These are phyloP conservation scores for Pseudofabraea citricarpa DNA, from an alignment of 2,329 filamentous ascomycete species.

Conservation along the genomic window DNA sequence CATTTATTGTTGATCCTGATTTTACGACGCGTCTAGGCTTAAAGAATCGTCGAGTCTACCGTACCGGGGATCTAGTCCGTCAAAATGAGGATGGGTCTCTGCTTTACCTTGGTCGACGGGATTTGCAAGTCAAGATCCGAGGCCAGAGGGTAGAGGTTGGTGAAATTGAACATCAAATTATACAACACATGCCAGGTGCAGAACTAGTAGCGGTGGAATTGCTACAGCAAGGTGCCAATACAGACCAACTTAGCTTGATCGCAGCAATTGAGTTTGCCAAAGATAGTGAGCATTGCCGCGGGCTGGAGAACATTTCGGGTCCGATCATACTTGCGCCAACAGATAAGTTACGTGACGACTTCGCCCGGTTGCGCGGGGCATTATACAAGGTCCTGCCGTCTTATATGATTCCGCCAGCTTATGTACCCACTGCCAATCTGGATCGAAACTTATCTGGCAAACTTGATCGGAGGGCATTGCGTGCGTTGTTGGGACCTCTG, in stretches of 20 bases:
- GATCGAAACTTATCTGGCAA: constrained; percentile 24
- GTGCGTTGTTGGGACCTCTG: constrained; percentile 8
- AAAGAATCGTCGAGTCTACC: constrained; percentile 42
- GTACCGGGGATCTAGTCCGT: constrained; percentile 38
- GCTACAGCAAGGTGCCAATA: background rate
- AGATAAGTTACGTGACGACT: constrained; percentile 2
- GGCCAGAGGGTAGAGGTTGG: constrained; percentile 60
- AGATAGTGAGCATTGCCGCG: constrained; percentile 1
- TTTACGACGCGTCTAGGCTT: constrained; percentile 52
- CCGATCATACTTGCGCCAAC: background rate
- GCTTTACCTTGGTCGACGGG: constrained; percentile 55
- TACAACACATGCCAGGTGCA: background rate
- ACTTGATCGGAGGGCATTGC: constrained; percentile 27
- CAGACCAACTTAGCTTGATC: background rate
- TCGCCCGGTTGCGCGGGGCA: background rate
- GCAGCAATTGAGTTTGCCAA: constrained; percentile 1
- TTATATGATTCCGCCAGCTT: constrained; percentile 25
- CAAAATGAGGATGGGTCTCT: constrained; percentile 53
- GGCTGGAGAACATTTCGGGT: background rate
- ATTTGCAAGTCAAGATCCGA: constrained; percentile 60
- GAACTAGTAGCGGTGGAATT: constrained; percentile 2
- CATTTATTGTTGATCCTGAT: constrained; percentile 49
- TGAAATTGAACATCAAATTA: constrained; percentile 39
- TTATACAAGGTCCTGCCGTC: constrained; percentile 13
- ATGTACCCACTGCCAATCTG: constrained; percentile 19